Percentiles rank a stretch among this genome's conserved stretches.
Evolutionary conservation across 2,329 filamentous ascomycete species (phyloP).

Genomic region (Acarospora socialis): DNA sequence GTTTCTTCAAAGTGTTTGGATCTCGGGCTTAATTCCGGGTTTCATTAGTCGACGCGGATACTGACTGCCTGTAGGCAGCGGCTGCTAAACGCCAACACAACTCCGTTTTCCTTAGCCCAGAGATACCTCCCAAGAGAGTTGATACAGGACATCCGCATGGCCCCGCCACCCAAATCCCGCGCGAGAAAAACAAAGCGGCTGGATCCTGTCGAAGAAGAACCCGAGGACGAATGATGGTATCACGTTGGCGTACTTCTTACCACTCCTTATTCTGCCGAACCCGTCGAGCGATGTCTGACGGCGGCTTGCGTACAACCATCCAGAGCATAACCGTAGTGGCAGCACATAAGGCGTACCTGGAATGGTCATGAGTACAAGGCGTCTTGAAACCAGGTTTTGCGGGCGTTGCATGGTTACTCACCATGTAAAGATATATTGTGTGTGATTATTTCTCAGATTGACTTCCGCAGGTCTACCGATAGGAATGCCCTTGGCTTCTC

Average conservation of each 20-base stretch:
- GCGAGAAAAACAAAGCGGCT: conserved; percentile 1
- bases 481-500: conserved; percentile 68
- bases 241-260: conserved; percentile 30
- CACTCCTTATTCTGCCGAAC: conserved; percentile 65
- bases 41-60: too few species aligned
- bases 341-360: conserved; percentile 69
- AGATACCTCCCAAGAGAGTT: conserved; percentile 69
- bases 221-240: conserved; percentile 21
- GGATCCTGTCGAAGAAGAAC: conserved; percentile 27
- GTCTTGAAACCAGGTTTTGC: conserved; percentile 2
- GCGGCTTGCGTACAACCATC: conserved; percentile 83
- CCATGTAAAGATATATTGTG: conserved; percentile 99
- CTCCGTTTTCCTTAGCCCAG: conserved; percentile 73
- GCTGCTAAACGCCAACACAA: conserved; percentile 55
- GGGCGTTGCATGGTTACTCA: conserved; percentile 33
- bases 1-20: conserved; percentile 21
- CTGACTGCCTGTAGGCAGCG: conserved; percentile 51
- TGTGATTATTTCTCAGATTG: conserved; percentile 88
- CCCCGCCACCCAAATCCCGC: conserved; percentile 19
- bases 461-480: conserved; percentile 81
- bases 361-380: conserved; percentile 12
- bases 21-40: conserved; percentile 14
- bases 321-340: conserved; percentile 92
- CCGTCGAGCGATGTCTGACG: conserved; percentile 55
- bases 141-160: conserved; percentile 54